These are phyloP conservation scores for Saccharomyces jurei DNA, from an alignment of 805 yeast genomes.

Conservation along the genomic window DNA sequence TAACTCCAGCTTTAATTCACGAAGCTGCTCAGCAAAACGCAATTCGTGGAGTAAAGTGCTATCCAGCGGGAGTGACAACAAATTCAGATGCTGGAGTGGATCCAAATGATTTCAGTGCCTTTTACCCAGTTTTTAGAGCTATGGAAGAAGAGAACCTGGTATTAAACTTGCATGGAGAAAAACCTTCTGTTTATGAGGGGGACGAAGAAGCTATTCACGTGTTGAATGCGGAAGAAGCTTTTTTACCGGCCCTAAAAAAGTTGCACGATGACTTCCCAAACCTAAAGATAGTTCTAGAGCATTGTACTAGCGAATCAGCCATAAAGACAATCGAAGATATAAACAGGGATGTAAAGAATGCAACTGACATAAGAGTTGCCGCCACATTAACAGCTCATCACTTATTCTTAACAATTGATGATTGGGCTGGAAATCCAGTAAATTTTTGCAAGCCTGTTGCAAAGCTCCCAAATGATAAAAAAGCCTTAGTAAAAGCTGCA, in stretches of 20 bases:
- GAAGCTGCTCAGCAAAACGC: conserved; percentile 64
- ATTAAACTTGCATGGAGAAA: conserved; percentile 91
- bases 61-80: conserved; percentile 99
- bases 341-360: conserved; percentile 36
- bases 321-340: conserved; percentile 65
- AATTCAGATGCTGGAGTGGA: conserved; percentile 88
- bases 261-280: conserved; percentile 79
- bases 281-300: conserved; percentile 81
- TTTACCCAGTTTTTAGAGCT: conserved; percentile 83
- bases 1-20: conserved; percentile 79
- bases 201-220: conserved; percentile 68
- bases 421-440: conserved; percentile 94
- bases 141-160: conserved; percentile 74
- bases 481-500: conserved; percentile 80
- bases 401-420: conserved; percentile 76
- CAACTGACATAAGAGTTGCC: conserved; percentile 52
- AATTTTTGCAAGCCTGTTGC: conserved; percentile 98
- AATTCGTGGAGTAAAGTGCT: conserved; percentile 86
- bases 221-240: conserved; percentile 86
- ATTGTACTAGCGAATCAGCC: conserved; percentile 89
- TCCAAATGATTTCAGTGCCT: conserved; percentile 80
- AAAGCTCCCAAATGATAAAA: conserved; percentile 75
- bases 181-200: conserved; percentile 53
- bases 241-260: conserved; percentile 78
- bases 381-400: conserved; percentile 97